These are phyloP conservation scores for Monosporozyma aquatica DNA, from an alignment of 805 yeast genomes.

Conservation along the genomic window DNA sequence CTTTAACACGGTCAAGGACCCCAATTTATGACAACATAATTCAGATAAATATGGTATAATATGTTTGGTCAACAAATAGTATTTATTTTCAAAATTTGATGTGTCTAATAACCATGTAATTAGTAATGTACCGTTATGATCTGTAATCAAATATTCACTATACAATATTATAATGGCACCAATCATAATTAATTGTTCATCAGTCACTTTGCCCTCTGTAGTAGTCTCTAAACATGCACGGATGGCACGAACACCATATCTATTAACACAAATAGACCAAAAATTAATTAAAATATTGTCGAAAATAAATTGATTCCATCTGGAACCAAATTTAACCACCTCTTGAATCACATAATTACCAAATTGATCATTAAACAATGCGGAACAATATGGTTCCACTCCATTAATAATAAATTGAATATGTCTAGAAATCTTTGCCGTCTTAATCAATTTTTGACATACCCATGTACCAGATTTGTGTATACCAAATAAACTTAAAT, in stretches of 20 bases:
- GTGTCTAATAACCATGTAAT: conserved; percentile 94
- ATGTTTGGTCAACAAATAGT: conserved; percentile 51
- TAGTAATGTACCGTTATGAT: conserved; percentile 80
- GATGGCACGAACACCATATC: conserved; percentile 93
- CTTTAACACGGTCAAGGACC: conserved; percentile 73
- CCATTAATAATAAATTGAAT: conserved; percentile 58
- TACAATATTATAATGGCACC: conserved; percentile 70
- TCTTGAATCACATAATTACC: conserved; percentile 97
- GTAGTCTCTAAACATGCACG: conserved; percentile 85
- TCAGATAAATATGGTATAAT: conserved; percentile 52
- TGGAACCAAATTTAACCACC: conserved; percentile 79
- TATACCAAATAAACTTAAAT: conserved; percentile 80
- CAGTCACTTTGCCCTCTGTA: conserved; percentile 41
- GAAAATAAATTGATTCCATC: conserved; percentile 82
- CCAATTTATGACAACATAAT: conserved; percentile 73
- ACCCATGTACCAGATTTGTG: conserved; percentile 99
- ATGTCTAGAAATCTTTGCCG: conserved; percentile 52
- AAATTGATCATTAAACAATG: conserved; percentile 86
- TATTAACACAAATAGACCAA: conserved; percentile 69
- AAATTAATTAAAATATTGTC: conserved; percentile 73
- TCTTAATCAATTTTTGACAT: conserved; percentile 85
- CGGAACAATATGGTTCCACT: conserved; percentile 71
- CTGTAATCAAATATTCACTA: conserved; percentile 69
- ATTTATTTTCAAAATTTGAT: conserved; percentile 55
- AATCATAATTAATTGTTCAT: conserved; percentile 60